Base-by-base conservation (phyloP, 495 filamentous ascomycete species). In the Hypoxylon trugodes region DNA sequence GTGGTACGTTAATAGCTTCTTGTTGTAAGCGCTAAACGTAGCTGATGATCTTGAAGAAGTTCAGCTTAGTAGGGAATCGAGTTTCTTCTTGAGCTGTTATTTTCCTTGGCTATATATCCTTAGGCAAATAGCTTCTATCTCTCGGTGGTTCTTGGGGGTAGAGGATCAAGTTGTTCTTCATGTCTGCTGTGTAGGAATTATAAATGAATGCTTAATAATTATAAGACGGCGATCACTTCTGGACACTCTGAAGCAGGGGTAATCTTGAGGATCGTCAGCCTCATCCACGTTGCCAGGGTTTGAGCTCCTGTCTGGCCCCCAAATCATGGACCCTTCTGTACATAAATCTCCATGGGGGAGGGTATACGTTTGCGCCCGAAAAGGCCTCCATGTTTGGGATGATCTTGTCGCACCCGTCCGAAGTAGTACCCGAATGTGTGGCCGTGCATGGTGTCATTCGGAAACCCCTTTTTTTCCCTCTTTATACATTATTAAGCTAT, bases 21-120 rank as follows among this genome's bases (percentile, higher is more conserved):
- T 1, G 42, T 52, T 56, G 50, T 66, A 61, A 66, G 63, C 63
- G 51, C 63, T 61, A 66, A 56, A 25, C 49, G 24, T 40, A 61
- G 51, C 62, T 66, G 56, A 59, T 32, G 36, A n/a, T n/a, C n/a
- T 54, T 28, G 41, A 59, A 65, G 47, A 43, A 30, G 38, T 19
- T 37, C 1, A 33, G 32, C 42, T 12, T 59, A 2, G 49, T 26
- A 22, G 40, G 12, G 12, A 19, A 6, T 30, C 25, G 7, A 8
- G 10, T 43, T 12, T 28, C 25, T 35, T 10, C 21, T 13, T 24
- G 18, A 13, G 10, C 9, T 10, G 18, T 19, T 28, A 28, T 28
- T 32, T 24, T 16, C 28, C 26, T 35, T 35, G 46, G 8, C 30
- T 22, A 21, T 22, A 30, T 26, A 28, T n/a, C n/a, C n/a, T n/a